Evolutionary conservation across 768 basidiomycete species (phyloP), one percentile per base, ranked within the genome.

Genomic region (Lactarius quietus): DNA sequence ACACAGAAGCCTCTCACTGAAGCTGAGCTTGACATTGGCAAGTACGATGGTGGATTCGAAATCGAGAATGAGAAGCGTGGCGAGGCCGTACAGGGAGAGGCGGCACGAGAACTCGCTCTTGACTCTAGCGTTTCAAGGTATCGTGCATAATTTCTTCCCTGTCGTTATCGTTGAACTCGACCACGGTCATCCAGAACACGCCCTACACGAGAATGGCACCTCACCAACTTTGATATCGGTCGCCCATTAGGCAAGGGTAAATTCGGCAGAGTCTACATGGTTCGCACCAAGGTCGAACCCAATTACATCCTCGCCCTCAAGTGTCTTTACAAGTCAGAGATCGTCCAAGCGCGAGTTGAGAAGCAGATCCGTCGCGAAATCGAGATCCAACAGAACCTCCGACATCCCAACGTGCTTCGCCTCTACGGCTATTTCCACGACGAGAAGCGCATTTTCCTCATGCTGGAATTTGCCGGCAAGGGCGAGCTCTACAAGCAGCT

Each of bases 381-480:
- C 71, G 97, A 98, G 75, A 98, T 99, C 64, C 96, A 98, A 71
- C 91, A 93, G 73, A 95, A 98, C 77, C 83, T 98, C 48, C 85
- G 96, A 59, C 96, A 98, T 74, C 96, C 96, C 1, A 88, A 98
- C 75, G 87, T 98, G 71, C 82, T 99, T 14, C 87, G 96, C 10
- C 82, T 98, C 12, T 96, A 98, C 70, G 95, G 96, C 38, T 98
- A 94, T 80, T 98, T 98, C 80, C 95, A 98, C 78, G 97, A 99
- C 75, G 88, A 92, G 74, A 95, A 96, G 74, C 89, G 96, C 28
- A 97, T 99, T 70, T 98, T 98, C 78, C 83, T 98, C 64, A 96
- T 98, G 88, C 86, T 98, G 71, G 97, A 99, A 74, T 98, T 97
- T 73, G 96, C 95, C 0, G 95, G 90, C 57, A 93, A 95, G 71